Base-by-base conservation (phyloP, 768 basidiomycete genomes). In the Collybia sordida region DNA sequence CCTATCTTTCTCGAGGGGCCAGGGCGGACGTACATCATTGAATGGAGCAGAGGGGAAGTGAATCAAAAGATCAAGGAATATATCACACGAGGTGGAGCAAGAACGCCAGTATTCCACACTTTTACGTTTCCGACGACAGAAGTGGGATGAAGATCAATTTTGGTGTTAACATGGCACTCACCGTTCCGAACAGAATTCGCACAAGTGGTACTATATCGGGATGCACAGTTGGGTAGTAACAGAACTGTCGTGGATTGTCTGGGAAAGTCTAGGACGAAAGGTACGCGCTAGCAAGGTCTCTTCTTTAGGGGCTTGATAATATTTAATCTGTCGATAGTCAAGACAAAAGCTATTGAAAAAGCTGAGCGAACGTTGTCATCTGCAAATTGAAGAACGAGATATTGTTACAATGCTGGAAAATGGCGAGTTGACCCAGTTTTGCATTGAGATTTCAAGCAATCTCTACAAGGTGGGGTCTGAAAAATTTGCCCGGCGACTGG, bases 1-100 rank as follows among this genome's bases (percentile, higher is more conserved):
- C 85, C 85, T 0, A 66, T 84, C 25, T 67, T 80, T 21, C 67
- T 83, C 35, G 83, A 86, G 44, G 72, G 67, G 1, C 65, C 70
- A 7, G 57, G 57, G 3, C 62, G 57, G 55, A 72, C 78, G 4
- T 73, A 78, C 53, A 51, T 84, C 21, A 67, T 85, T 36, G 81
- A 82, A 53, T 86, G 82, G 81, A 76, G 78, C 17, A 61, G 61
- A 4, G 49, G 50, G 6, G 44, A 56, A 14, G 66, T 60, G 23
- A 78, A 77, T 37, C 57, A 63, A 31, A 59, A 51, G 1, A 60
- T 74, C 2, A 49, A 54, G 23, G 45, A 55, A 1, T 77, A 77
- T 38, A 70, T 79, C 49, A 62, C 59, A 37, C n/a, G 52, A 52
- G 3, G 52, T 25, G 31, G 31, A 31, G 31, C 31, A 6, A 39